phyloP scores from a whole-genome alignment of 1,139 yeast species.

The Nakaseomyces sp. region DNA sequence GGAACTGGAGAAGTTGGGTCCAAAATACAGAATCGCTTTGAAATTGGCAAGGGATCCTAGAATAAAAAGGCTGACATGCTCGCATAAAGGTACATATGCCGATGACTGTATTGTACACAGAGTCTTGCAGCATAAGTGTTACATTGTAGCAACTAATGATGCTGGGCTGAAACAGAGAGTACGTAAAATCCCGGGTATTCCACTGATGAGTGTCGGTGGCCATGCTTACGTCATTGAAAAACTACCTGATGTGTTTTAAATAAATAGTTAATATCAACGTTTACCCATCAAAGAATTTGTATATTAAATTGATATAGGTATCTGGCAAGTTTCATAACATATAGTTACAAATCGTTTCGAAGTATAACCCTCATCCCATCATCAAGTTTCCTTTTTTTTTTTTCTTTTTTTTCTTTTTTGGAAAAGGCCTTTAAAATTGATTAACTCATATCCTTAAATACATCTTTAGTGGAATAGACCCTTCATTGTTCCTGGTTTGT shows the following conservation, averaged over 20 bases:
- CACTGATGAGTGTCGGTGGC: conserved; percentile 91
- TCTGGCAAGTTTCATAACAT: conserved; percentile 27
- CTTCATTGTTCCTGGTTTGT: too few species aligned
- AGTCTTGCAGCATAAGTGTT: conserved; percentile 92
- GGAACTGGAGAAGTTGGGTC: conserved; percentile 91
- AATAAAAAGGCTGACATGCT: conserved; percentile 74
- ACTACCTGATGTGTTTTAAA: conserved; percentile 81
- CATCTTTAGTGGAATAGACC: too few species aligned
- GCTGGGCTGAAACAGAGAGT: conserved; percentile 93
- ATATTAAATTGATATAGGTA: too few species aligned
- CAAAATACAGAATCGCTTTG: conserved; percentile 86
- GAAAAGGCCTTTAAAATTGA: too few species aligned
- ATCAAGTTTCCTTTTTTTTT: background rate
- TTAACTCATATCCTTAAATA: too few species aligned
- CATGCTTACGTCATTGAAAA: conserved; percentile 89
- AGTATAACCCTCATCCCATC: too few species aligned
- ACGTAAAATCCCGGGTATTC: conserved; percentile 94
- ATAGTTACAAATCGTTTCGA: background rate
- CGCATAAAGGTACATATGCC: conserved; percentile 94
- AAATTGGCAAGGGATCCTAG: conserved; percentile 90
- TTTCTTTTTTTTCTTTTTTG: too few species aligned
- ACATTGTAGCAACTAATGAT: conserved; percentile 95
- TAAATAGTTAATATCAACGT: too few species aligned
- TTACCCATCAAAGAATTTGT: too few species aligned
- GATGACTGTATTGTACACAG: conserved; percentile 94